Conservation (phyloP, 169 alveolate genomes). For the Eimeria mitis region DNA sequence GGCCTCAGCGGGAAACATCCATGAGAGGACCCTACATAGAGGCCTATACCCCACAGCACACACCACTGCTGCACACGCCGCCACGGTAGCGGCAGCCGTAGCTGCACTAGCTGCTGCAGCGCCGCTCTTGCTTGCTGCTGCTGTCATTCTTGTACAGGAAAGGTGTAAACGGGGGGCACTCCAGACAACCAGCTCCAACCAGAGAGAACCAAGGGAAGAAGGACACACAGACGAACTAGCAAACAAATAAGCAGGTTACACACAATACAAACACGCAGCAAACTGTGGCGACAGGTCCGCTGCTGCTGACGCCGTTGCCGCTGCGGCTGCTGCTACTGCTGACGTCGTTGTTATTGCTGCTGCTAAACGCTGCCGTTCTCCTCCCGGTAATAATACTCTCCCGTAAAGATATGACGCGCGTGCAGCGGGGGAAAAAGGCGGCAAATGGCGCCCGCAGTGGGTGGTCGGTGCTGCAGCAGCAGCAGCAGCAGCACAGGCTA, state of each 20-base stretch:
- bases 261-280: conserved; percentile 1
- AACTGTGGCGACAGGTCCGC: conserved; percentile 1
- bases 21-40: conserved; percentile 12
- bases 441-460: conserved; percentile 20
- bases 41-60: conserved; percentile 40
- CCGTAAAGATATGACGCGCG: background rate
- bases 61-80: conserved; percentile 11
- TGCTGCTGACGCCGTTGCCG: background rate
- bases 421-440: background rate
- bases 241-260: background rate
- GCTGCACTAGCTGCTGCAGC: conserved; percentile 31
- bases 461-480: conserved; percentile 43
- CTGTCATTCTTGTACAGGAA: background rate
- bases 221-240: background rate
- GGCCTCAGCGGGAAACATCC: conserved; percentile 20
- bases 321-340: conserved; percentile 4
- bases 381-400: background rate
- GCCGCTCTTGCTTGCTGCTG: conserved; percentile 4
- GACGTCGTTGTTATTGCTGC: conserved; percentile 10
- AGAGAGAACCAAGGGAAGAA: background rate
- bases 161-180: background rate
- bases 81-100: conserved; percentile 39
- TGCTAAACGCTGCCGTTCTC: conserved; percentile 6
- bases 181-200: background rate
- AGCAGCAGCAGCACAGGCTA: conserved; percentile 19